Percentiles rank a stretch among this genome's conserved stretches.
Evolutionary conservation across 768 basidiomycete species (phyloP).

Genomic region (Bullera alba): DNA sequence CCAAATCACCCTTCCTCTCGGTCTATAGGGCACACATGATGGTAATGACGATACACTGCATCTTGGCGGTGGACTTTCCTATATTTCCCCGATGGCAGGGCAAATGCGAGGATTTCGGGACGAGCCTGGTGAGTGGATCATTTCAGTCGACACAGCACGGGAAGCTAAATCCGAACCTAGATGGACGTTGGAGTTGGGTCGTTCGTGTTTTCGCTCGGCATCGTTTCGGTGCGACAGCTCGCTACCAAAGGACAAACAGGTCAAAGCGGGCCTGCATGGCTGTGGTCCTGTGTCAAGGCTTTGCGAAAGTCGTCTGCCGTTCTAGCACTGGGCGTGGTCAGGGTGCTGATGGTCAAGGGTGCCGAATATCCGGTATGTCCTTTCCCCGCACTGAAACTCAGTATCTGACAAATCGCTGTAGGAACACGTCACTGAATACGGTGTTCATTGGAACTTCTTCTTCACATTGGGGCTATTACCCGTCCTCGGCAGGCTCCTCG

Average conservation of each 20-base stretch:
- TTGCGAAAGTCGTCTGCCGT: conserved; percentile 62
- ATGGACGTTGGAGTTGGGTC: conserved; percentile 98
- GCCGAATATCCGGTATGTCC: conserved; percentile 78
- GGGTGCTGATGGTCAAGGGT: conserved; percentile 82
- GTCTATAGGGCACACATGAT: conserved; percentile 92
- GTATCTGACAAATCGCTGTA: conserved; percentile 25
- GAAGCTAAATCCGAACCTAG: conserved; percentile 50
- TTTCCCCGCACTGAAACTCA: neutral
- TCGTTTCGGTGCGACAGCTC: conserved; percentile 61
- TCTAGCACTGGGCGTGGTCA: conserved; percentile 63
- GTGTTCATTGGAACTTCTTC: conserved; percentile 98
- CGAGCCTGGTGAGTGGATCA: conserved; percentile 58
- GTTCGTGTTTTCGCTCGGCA: conserved; percentile 91
- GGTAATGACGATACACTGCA: conserved; percentile 79
- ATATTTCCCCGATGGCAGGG: conserved; percentile 81
- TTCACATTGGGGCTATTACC: conserved; percentile 80
- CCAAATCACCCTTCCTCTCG: conserved; percentile 62
- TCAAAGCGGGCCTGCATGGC: conserved; percentile 11
- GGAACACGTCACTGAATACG: conserved; percentile 97
- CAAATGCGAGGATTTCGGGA: conserved; percentile 91
- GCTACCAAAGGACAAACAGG: conserved; percentile 50
- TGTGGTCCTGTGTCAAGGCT: too few relatives aligned
- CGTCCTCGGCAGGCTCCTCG: conserved; percentile 60
- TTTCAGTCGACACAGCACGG: too few relatives aligned
- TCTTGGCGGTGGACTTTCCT: conserved; percentile 91